These are phyloP conservation scores for Pisolithus albus DNA, from an alignment of 768 basidiomycete species.

Conservation along the genomic window DNA sequence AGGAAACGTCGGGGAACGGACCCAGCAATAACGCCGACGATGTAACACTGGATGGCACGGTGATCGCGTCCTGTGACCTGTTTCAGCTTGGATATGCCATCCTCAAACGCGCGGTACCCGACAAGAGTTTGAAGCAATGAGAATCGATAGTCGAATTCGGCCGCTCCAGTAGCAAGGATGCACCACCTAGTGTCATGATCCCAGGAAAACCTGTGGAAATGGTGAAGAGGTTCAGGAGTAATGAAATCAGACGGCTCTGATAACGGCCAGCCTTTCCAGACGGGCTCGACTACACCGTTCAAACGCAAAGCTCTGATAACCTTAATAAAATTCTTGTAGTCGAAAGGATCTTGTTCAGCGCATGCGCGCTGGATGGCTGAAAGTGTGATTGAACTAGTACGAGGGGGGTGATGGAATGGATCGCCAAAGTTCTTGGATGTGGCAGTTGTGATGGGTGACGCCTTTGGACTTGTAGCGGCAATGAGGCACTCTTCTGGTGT, in stretches of 20 bases:
- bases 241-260: slow-evolving; percentile 30
- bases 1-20: slow-evolving; percentile 25
- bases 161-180: slow-evolving; percentile 21
- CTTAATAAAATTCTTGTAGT: slow-evolving; percentile 4
- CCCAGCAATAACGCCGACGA: slow-evolving; percentile 31
- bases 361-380: slow-evolving; percentile 3
- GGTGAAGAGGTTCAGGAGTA: slow-evolving; percentile 33
- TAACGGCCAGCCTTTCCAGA: slow-evolving; percentile 32
- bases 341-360: neutral
- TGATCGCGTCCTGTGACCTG: slow-evolving; percentile 37
- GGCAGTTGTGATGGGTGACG: slow-evolving; percentile 28
- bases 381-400: slow-evolving; percentile 20
- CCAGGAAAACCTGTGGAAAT: slow-evolving; percentile 34
- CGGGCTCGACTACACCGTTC: slow-evolving; percentile 14
- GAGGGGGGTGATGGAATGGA: slow-evolving; percentile 18
- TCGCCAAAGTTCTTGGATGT: slow-evolving; percentile 26
- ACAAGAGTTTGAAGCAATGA: slow-evolving; percentile 30
- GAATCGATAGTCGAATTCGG: slow-evolving; percentile 33
- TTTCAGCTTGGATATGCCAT: slow-evolving; percentile 36
- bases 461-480: slow-evolving; percentile 11
- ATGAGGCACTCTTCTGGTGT: slow-evolving; percentile 1
- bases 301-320: neutral
- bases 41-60: slow-evolving; percentile 28
- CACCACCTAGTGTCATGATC: slow-evolving; percentile 37
- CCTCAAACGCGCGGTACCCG: slow-evolving; percentile 32